These are phyloP conservation scores for Kurtzmaniella fragi DNA, from an alignment of 805 yeast species.

Conservation along the genomic window DNA sequence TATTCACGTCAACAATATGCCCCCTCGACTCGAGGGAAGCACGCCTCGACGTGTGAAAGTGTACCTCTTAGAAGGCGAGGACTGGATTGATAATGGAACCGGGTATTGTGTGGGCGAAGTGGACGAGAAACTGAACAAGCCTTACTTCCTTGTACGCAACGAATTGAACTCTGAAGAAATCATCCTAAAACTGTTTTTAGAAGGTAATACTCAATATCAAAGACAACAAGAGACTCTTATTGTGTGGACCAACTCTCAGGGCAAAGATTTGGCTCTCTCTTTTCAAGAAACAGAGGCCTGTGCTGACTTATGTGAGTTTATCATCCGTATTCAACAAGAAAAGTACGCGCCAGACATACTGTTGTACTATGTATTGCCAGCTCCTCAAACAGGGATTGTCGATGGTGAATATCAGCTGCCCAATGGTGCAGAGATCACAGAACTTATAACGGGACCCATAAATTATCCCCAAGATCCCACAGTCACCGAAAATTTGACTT, in stretches of 20 bases:
- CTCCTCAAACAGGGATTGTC: conserved; percentile 7
- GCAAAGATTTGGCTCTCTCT: conserved; percentile 76
- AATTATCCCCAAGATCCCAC: conserved; percentile 56
- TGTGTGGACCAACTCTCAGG: conserved; percentile 84
- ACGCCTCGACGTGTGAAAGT: conserved; percentile 81
- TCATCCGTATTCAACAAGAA: conserved; percentile 60
- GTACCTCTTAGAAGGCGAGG: conserved; percentile 73
- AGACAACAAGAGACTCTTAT: conserved; percentile 91
- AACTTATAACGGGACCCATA: conserved; percentile 76
- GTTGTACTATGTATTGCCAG: conserved; percentile 57
- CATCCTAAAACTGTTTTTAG: conserved; percentile 61
- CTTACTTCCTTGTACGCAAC: conserved; percentile 67
- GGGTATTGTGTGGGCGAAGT: conserved; percentile 82
- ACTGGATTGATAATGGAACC: conserved; percentile 91
- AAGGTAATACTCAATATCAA: conserved; percentile 78
- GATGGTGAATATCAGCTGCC: conserved; percentile 34
- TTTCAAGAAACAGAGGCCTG: conserved; percentile 94
- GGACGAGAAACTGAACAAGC: conserved; percentile 30
- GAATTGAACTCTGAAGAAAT: conserved; percentile 58
- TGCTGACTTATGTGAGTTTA: conserved; percentile 73
- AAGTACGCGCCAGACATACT: conserved; percentile 59
- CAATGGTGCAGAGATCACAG: conserved; percentile 52
- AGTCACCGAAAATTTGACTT: conserved; percentile 44
- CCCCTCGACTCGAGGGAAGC: too few species aligned
- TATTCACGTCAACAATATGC: too few species aligned